These are phyloP conservation scores for Sugiyamaella novakii DNA, from an alignment of 1,139 yeast genomes.

Conservation along the genomic window DNA sequence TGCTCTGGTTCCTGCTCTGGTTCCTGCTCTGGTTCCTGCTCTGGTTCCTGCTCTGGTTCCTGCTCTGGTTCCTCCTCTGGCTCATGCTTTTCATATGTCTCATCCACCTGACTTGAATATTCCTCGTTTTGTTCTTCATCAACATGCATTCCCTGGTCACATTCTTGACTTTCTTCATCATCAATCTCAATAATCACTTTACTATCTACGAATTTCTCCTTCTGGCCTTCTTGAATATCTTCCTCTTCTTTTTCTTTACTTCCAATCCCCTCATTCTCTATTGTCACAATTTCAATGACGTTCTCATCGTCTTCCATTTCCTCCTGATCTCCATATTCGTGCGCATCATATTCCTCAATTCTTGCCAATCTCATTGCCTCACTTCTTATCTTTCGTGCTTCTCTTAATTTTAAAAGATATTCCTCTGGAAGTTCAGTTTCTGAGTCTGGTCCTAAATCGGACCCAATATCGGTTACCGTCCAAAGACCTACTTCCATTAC, in stretches of 20 bases:
- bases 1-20: too few relatives aligned
- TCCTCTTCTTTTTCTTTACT: background rate
- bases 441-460: conserved; percentile 14
- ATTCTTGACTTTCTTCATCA: background rate
- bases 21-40: too few relatives aligned
- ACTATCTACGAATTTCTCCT: background rate
- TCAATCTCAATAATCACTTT: background rate
- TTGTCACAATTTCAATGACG: too few relatives aligned
- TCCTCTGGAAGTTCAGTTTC: conserved; percentile 15
- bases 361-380: background rate
- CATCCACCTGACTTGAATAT: background rate
- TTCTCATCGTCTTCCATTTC: conserved; percentile 2
- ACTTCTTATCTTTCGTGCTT: background rate
- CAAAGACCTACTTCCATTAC: conserved; percentile 12
- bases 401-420: background rate
- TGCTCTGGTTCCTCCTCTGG: conserved; percentile 4
- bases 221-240: background rate
- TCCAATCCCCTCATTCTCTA: background rate
- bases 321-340: background rate
- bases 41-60: too few relatives aligned
- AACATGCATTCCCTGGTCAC: background rate
- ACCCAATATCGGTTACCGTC: conserved; percentile 7
- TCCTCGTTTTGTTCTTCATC: background rate
- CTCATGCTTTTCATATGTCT: background rate
- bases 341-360: background rate